Base-by-base conservation (phyloP, 2,329 filamentous ascomycete species). In the Scytalidium lignicola region DNA sequence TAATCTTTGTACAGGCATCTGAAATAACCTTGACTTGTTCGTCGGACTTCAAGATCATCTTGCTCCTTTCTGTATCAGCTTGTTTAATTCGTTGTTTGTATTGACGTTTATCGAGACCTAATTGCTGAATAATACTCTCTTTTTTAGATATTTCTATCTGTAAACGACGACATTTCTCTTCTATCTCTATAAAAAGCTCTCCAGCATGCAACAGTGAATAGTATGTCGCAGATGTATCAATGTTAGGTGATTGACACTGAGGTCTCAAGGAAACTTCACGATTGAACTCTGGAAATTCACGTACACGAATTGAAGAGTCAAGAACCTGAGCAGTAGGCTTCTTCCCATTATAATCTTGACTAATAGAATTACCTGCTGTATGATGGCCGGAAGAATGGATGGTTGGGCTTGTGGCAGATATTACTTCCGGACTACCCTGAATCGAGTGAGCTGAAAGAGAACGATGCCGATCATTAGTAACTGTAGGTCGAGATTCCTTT, bases 31-130 rank as follows among this genome's bases (percentile, higher is more conserved):
- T 50, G 1, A 45, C 39, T 21, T 50, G 40, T 17, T 37, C 41
- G 5, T 43, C 29, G 2, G 40, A 44, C 7, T 32, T 17, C 10
- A 46, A 48, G 10, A 58, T 48, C 12, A 43, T 45, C 13, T 47
- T 37, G 13, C 54, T 53, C 21, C 57, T 51, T 20, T 21, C 20
- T 21, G 54, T 39, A 28, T 55, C 49, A 17, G 41, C 18, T 29
- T 51, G 10, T 37, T n/a, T 8, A 17, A 37, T 13, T 37, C 15
- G 32, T n/a, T 37, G 32, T 37, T 37, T 37, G n/a, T 37, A 37
- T 37, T 37, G 12, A 37, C 12, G 10, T n/a, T n/a, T 37, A 15
- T 37, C 32, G 15, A 9, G 4, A 37, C 4, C 15, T 5, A 17
- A 9, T 37, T 37, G 32, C 32, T 37, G 32, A n/a, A 37, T 13